Evolutionary conservation across 371 early-diverging fungal species (phyloP).

Genomic region (Dichotomocladium elegans): DNA sequence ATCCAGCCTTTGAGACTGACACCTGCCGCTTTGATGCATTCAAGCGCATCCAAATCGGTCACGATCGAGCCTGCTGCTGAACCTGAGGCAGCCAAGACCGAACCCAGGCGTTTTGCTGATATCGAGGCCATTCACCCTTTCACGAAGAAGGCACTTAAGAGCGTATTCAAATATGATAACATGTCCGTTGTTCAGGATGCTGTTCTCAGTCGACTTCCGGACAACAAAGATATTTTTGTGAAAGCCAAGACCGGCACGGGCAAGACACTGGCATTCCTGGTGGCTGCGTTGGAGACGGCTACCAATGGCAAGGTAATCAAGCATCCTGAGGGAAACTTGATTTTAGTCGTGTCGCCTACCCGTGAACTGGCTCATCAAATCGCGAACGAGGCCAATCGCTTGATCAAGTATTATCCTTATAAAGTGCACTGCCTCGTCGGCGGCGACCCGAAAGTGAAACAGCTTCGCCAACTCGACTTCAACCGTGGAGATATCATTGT

Average conservation of each 20-base stretch:
- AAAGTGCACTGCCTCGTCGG: slow-evolving; percentile 86
- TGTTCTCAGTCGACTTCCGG: slow-evolving; percentile 71
- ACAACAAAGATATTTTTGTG: slow-evolving; percentile 75
- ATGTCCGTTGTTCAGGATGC: slow-evolving; percentile 85
- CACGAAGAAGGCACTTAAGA: slow-evolving; percentile 62
- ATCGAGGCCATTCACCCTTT: slow-evolving; percentile 46
- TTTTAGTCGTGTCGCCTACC: slow-evolving; percentile 93
- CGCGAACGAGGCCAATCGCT: slow-evolving; percentile 74
- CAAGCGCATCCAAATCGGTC: background rate
- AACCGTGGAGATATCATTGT: slow-evolving; percentile 85
- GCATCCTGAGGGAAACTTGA: slow-evolving; percentile 60
- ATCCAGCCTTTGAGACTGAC: background rate
- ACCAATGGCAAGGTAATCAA: slow-evolving; percentile 26
- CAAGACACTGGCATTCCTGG: slow-evolving; percentile 92
- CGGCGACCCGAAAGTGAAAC: slow-evolving; percentile 72
- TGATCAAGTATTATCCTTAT: slow-evolving; percentile 59
- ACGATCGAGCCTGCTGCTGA: background rate
- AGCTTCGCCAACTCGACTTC: slow-evolving; percentile 57
- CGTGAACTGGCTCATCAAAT: slow-evolving; percentile 97
- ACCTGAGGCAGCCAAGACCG: background rate
- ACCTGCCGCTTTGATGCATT: background rate
- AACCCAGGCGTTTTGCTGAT: slow-evolving; percentile 47
- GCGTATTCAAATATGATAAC: slow-evolving; percentile 66
- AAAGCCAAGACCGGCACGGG: slow-evolving; percentile 99
- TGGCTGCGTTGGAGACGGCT: slow-evolving; percentile 82